Percentiles rank a stretch among this genome's conserved stretches.
These are phyloP conservation scores for Rhynchospora tenuis DNA, from an alignment of 176 grass and related monocot genomes.

Conservation along the genomic window DNA sequence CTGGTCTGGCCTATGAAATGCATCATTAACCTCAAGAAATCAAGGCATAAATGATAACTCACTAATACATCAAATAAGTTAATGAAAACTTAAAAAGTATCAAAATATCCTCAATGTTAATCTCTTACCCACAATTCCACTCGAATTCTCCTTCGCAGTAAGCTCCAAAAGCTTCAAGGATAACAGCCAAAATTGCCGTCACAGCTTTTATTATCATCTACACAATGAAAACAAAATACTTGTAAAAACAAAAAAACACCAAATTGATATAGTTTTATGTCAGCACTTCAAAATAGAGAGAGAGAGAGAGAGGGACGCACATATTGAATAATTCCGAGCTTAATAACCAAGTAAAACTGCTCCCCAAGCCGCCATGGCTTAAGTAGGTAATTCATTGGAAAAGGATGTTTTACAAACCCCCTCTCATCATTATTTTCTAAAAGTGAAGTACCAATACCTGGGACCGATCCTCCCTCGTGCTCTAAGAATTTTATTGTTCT, in stretches of 20 bases:
- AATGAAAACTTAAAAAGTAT: not conserved
- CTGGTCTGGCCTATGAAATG: not conserved
- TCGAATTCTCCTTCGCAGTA: conserved; percentile 97
- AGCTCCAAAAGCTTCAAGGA: conserved; percentile 80
- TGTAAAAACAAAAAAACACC: not conserved
- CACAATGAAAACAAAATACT: not conserved
- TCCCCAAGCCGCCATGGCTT: conserved; percentile 77
- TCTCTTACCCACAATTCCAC: conserved; percentile 77
- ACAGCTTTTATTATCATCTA: conserved; percentile 96
- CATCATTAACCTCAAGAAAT: not conserved
- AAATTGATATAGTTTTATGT: not conserved
- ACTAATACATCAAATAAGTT: conserved; percentile 9
- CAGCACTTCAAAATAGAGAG: not conserved
- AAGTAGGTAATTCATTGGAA: conserved; percentile 85
- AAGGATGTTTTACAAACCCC: conserved; percentile 71
- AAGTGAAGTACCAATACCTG: conserved; percentile 34
- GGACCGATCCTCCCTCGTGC: conserved; percentile 37
- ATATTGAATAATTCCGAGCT: conserved; percentile 91
- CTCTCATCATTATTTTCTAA: conserved; percentile 51
- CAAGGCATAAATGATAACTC: not conserved
- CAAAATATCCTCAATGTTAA: conserved; percentile 5
- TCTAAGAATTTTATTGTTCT: conserved; percentile 86
- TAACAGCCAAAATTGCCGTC: conserved; percentile 72
- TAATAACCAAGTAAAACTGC: conserved; percentile 82
- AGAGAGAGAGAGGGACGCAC: conserved; percentile 41